phyloP scores from a whole-genome alignment of 352 stramenopile genomes.

The Phytophthora capsici region DNA sequence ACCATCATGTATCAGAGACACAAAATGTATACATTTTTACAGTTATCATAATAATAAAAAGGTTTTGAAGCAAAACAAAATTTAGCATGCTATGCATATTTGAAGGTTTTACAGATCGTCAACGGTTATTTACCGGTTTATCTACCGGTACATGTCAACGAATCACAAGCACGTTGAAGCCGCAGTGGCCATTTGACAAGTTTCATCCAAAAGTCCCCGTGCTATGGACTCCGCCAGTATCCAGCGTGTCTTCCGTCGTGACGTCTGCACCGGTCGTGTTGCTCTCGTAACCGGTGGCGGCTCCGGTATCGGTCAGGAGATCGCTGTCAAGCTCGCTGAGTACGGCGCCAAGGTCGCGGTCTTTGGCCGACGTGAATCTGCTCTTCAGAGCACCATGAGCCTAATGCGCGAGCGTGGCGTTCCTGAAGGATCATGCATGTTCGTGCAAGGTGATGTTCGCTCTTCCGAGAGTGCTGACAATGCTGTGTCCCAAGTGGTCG shows the following conservation, averaged over 20 bases:
- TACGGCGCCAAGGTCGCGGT: slow-evolving; percentile 94
- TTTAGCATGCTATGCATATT: not conserved
- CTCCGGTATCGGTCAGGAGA: slow-evolving; percentile 95
- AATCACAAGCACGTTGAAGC: slow-evolving; percentile 21
- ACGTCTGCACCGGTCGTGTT: slow-evolving; percentile 71
- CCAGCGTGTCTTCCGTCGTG: slow-evolving; percentile 58
- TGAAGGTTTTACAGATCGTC: not conserved
- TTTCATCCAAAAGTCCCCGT: not conserved
- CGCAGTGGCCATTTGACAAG: not conserved
- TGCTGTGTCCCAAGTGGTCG: slow-evolving; percentile 79
- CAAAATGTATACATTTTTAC: not conserved
- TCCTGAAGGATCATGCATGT: slow-evolving; percentile 34
- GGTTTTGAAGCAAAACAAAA: not conserved
- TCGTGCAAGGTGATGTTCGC: slow-evolving; percentile 86
- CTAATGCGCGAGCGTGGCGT: slow-evolving; percentile 58
- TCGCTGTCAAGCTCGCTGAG: slow-evolving; percentile 90
- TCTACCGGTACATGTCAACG: slow-evolving; percentile 8
- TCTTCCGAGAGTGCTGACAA: slow-evolving; percentile 76
- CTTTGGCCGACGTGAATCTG: slow-evolving; percentile 92
- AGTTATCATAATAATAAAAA: not conserved
- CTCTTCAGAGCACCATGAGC: slow-evolving; percentile 88
- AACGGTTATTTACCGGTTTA: not conserved
- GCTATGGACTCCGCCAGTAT: slow-evolving; percentile 64
- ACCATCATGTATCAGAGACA: not conserved
- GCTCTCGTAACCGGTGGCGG: slow-evolving; percentile 94